Conservation (phyloP, 129 eudicot genomes). For the Flaveria sonorensis region DNA sequence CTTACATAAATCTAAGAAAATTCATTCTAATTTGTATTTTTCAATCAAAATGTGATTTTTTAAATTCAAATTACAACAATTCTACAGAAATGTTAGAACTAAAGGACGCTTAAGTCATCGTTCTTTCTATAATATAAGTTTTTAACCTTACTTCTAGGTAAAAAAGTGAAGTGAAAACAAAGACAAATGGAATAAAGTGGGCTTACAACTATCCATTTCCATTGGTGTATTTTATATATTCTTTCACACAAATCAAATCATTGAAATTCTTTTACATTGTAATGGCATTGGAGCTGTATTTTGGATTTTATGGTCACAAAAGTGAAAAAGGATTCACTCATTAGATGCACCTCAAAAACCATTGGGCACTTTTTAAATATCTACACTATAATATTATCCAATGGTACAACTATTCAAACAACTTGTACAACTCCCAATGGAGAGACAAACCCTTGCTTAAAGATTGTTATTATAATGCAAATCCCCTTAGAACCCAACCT, state of each 20-base stretch:
- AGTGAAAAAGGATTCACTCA: conserved; percentile 39
- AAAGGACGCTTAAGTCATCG: not conserved
- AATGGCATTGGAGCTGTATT: conserved; percentile 36
- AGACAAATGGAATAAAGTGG: conserved; percentile 45
- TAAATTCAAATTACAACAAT: no score
- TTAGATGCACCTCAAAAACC: conserved; percentile 30
- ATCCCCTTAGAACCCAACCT: conserved; percentile 26
- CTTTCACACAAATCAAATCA: conserved; percentile 33
- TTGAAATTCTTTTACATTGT: conserved; percentile 35
- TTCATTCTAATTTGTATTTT: no score
- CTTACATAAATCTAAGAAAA: no score
- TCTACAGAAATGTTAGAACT: no score
- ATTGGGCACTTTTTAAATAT: conserved; percentile 26
- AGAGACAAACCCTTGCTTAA: conserved; percentile 11
- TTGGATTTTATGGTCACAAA: conserved; percentile 42
- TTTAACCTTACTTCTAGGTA: not conserved
- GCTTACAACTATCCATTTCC: conserved; percentile 26
- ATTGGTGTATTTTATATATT: conserved; percentile 25
- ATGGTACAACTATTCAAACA: conserved; percentile 30
- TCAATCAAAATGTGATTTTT: no score
- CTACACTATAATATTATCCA: conserved; percentile 26
- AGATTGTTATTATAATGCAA: conserved; percentile 28
- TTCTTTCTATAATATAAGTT: not conserved
- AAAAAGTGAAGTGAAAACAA: conserved; percentile 1
- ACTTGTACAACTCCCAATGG: conserved; percentile 33